These are phyloP conservation scores for Monosporascus sp. DNA, from an alignment of 2,329 filamentous ascomycete genomes.

Conservation along the genomic window DNA sequence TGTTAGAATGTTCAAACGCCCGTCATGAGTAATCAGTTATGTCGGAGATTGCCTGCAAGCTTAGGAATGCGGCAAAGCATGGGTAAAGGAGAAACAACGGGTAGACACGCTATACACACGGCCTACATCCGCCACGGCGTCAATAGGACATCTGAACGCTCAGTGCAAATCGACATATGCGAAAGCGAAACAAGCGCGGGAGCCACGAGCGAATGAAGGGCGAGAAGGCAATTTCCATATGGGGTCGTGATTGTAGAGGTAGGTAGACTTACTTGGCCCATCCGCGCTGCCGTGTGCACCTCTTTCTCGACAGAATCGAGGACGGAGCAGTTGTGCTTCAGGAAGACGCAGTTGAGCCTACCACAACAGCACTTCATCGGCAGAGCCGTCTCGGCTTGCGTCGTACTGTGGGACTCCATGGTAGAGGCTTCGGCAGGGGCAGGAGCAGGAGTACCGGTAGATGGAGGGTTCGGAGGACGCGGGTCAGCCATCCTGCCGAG, in stretches of 20 bases:
- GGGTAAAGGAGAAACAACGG: background rate
- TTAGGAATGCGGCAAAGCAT: slow-evolving; percentile 16
- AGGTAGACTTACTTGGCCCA: slow-evolving; percentile 76
- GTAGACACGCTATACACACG: background rate
- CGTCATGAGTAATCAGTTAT: slow-evolving; percentile 7
- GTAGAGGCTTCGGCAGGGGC: background rate
- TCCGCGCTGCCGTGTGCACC: slow-evolving; percentile 76
- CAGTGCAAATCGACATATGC: background rate
- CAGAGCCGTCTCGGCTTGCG: slow-evolving; percentile 20
- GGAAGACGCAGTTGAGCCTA: slow-evolving; percentile 68
- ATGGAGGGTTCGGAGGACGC: slow-evolving; percentile 1
- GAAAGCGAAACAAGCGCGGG: background rate
- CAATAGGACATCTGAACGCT: background rate
- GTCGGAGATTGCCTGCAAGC: slow-evolving; percentile 1
- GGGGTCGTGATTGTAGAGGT: slow-evolving; percentile 17
- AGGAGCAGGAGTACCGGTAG: slow-evolving; percentile 3
- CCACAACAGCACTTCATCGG: slow-evolving; percentile 77
- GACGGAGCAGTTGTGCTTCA: slow-evolving; percentile 73
- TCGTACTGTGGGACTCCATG: background rate
- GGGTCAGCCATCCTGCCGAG: slow-evolving; percentile 13
- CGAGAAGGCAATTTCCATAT: background rate
- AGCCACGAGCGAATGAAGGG: background rate
- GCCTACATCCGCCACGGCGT: background rate
- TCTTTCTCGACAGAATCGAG: slow-evolving; percentile 82
- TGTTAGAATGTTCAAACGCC: slow-evolving; percentile 55